Percentiles rank a stretch among this genome's conserved stretches.
Conservation (phyloP, 345 rosid genomes). For the Eucalyptus regnans region DNA sequence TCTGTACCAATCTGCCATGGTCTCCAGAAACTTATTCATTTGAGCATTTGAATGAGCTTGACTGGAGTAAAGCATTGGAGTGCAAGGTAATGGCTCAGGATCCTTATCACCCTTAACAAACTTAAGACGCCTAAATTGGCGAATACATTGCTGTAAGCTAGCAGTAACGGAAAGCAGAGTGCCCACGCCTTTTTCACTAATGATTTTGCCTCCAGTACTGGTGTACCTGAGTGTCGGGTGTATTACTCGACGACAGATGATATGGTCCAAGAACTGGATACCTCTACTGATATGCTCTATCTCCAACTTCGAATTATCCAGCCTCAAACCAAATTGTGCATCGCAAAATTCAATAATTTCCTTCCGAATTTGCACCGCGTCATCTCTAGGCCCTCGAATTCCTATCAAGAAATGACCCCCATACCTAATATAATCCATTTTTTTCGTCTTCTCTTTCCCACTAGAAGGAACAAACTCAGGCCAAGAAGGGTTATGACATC, state of each 20-base stretch:
- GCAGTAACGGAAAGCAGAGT: conserved; percentile 93
- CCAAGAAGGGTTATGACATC: conserved; percentile 96
- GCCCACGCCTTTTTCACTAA: conserved; percentile 83
- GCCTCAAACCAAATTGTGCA: conserved; percentile 34
- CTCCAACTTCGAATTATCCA: conserved; percentile 71
- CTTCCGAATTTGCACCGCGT: conserved; percentile 49
- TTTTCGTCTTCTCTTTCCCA: conserved; percentile 85
- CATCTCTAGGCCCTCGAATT: conserved; percentile 89
- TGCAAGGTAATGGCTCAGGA: conserved; percentile 95
- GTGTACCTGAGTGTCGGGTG: conserved; percentile 85
- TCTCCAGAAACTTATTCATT: conserved; percentile 96
- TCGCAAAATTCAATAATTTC: conserved; percentile 73
- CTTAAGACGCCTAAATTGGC: conserved; percentile 60
- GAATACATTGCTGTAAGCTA: conserved; percentile 77
- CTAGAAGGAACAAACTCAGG: conserved; percentile 96
- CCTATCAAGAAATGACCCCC: conserved; percentile 92
- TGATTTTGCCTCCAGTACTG: conserved; percentile 68
- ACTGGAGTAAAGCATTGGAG: conserved; percentile 89
- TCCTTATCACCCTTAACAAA: conserved; percentile 93
- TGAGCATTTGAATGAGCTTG: conserved; percentile 95
- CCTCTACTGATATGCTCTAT: conserved; percentile 85
- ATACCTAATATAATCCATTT: conserved; percentile 83
- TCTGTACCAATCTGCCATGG: conserved; percentile 96
- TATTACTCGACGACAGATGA: conserved; percentile 68
- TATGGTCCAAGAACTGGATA: conserved; percentile 87